Conservation (phyloP, 2,329 filamentous ascomycete species). For the Blumeriella jaapii region DNA sequence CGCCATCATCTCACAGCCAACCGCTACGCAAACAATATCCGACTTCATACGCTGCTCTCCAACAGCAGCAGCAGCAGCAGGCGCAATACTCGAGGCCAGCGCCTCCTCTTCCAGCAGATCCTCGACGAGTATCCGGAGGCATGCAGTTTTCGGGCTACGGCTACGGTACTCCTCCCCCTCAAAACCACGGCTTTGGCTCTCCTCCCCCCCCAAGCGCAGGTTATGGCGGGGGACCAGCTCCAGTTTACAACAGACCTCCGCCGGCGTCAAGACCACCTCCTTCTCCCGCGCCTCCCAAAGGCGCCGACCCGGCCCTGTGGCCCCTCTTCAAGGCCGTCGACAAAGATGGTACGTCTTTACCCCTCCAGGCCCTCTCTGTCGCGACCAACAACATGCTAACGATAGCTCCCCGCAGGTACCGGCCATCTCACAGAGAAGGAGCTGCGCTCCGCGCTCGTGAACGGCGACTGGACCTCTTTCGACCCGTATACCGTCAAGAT, state of each 20-base stretch:
- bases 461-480: constrained; percentile 91
- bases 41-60: constrained; percentile 14
- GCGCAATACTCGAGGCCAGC: constrained; percentile 22
- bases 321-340: constrained; percentile 87
- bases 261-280: constrained; percentile 53
- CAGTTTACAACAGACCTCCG: constrained; percentile 33
- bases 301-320: constrained; percentile 62
- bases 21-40: constrained; percentile 30
- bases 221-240: constrained; percentile 23
- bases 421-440: constrained; percentile 79
- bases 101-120: constrained; percentile 20
- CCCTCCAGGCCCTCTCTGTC: not conserved
- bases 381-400: not conserved
- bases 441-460: constrained; percentile 81
- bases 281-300: constrained; percentile 43
- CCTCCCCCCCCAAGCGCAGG: constrained; percentile 28
- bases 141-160: constrained; percentile 18
- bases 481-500: constrained; percentile 89
- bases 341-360: constrained; percentile 57
- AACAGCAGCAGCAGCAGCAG: constrained; percentile 20
- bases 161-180: constrained; percentile 25
- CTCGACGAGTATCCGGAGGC: constrained; percentile 17
- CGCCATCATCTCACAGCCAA: constrained; percentile 13
- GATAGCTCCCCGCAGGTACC: constrained; percentile 40
- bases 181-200: constrained; percentile 32